phyloP scores from a whole-genome alignment of 2,329 filamentous ascomycete species.

The Epichloe sibirici region DNA sequence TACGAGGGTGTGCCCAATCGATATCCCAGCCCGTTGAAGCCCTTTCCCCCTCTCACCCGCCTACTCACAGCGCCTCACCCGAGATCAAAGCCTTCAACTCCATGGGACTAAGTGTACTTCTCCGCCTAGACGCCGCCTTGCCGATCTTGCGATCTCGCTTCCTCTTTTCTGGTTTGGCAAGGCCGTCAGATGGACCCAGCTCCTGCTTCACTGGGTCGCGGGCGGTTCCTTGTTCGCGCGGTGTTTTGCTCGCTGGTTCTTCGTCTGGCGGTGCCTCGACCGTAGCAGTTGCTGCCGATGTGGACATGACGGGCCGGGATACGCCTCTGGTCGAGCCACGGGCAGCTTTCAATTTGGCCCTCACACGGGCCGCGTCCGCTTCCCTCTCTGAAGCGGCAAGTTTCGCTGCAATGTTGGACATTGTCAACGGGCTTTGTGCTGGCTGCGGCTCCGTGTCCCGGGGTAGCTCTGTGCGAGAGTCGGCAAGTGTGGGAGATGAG shows the following conservation, averaged over 20 bases:
- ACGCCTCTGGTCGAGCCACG: conserved; percentile 22
- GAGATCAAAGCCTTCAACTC: conserved; percentile 56
- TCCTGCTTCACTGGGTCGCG: conserved; percentile 22
- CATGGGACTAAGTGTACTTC: conserved; percentile 65
- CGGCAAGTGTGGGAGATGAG: not conserved
- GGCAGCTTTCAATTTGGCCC: conserved; percentile 49
- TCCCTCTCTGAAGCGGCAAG: conserved; percentile 51
- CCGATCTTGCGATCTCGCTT: conserved; percentile 41
- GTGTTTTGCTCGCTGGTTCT: conserved; percentile 9
- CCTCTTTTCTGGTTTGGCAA: conserved; percentile 25
- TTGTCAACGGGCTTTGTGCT: conserved; percentile 46
- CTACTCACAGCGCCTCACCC: conserved; percentile 29
- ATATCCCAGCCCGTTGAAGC: too few relatives aligned
- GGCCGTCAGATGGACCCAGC: conserved; percentile 5
- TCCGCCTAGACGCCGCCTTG: conserved; percentile 48
- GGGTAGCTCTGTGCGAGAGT: not conserved
- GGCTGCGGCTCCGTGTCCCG: conserved; percentile 8
- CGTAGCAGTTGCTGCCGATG: not conserved
- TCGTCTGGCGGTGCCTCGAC: not conserved
- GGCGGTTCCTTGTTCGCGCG: not conserved
- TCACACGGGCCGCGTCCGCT: conserved; percentile 49
- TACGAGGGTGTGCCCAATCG: too few relatives aligned
- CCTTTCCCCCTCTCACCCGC: too few relatives aligned
- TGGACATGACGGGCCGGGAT: conserved; percentile 16
- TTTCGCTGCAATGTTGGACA: conserved; percentile 51